Evolutionary conservation across 2,329 filamentous ascomycete species (phyloP).

Genomic region (Knoxdaviesia capensis): DNA sequence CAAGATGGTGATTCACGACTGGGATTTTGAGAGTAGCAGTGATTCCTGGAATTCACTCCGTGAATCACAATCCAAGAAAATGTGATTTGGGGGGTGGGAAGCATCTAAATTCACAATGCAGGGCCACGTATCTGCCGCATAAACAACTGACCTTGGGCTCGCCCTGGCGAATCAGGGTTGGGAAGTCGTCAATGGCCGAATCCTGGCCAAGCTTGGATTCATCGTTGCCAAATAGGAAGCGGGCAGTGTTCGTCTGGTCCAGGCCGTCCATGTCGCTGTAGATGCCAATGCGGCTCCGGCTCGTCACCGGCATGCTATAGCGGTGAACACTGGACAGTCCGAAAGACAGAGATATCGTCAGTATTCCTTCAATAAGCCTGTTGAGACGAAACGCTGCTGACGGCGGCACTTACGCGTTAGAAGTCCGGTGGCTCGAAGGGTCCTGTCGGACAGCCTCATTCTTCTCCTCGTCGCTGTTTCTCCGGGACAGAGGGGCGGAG

Average conservation of each 20-base stretch:
- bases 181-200: slow-evolving; percentile 67
- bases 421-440: slow-evolving; percentile 51
- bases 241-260: slow-evolving; percentile 68
- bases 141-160: slow-evolving; percentile 28
- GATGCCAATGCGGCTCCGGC: slow-evolving; percentile 40
- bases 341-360: slow-evolving; percentile 1
- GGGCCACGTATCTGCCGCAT: too few species aligned
- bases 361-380: not conserved
- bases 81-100: too few species aligned
- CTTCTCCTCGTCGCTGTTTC: slow-evolving; percentile 83
- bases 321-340: slow-evolving; percentile 46
- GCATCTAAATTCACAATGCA: too few species aligned
- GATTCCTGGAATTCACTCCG: too few species aligned
- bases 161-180: slow-evolving; percentile 54
- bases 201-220: slow-evolving; percentile 14
- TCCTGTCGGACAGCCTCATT: slow-evolving; percentile 52
- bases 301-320: slow-evolving; percentile 79
- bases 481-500: slow-evolving; percentile 68
- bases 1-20: too few species aligned
- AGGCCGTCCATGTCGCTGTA: slow-evolving; percentile 40
- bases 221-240: slow-evolving; percentile 72
- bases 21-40: too few species aligned
- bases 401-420: slow-evolving; percentile 52
- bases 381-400: not conserved
- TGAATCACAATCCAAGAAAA: too few species aligned